These are phyloP conservation scores for Phaeosphaeriaceae sp. DNA, from an alignment of 2,329 filamentous ascomycete species.

Conservation along the genomic window DNA sequence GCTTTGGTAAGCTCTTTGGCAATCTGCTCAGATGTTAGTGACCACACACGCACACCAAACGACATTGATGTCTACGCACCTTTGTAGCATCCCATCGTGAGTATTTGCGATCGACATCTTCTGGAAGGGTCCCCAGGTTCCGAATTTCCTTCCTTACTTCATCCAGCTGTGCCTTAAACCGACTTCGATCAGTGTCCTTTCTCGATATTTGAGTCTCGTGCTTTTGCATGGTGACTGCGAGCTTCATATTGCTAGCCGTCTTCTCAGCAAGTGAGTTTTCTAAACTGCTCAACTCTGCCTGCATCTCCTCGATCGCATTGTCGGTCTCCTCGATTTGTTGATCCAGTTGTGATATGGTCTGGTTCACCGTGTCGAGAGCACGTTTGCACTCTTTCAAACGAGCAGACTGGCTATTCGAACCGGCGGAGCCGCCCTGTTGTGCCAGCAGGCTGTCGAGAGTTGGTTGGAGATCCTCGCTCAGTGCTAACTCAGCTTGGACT, in stretches of 20 bases:
- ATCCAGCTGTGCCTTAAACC: slow-evolving; percentile 76
- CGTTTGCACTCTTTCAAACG: slow-evolving; percentile 80
- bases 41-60: neutral
- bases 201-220: slow-evolving; percentile 92
- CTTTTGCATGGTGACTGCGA: slow-evolving; percentile 80
- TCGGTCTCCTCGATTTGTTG: slow-evolving; percentile 78
- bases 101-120: slow-evolving; percentile 93
- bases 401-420: slow-evolving; percentile 60
- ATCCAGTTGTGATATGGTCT: slow-evolving; percentile 72
- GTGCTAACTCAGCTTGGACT: slow-evolving; percentile 81
- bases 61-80: slow-evolving; percentile 59
- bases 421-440: slow-evolving; percentile 56
- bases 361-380: slow-evolving; percentile 80
- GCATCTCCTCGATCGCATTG: slow-evolving; percentile 69
- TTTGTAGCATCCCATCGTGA: slow-evolving; percentile 80
- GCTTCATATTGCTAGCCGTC: slow-evolving; percentile 76
- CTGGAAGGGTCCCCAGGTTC: slow-evolving; percentile 89
- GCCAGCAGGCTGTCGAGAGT: slow-evolving; percentile 79
- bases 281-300: slow-evolving; percentile 63
- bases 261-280: slow-evolving; percentile 68
- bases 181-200: slow-evolving; percentile 85
- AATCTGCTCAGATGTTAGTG: slow-evolving; percentile 30
- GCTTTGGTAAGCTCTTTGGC: slow-evolving; percentile 79
- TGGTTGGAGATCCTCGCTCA: slow-evolving; percentile 87
- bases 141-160: slow-evolving; percentile 90